Conservation (phyloP, 2,329 filamentous ascomycete species). For the Phyllosticta paracitricarpa region DNA sequence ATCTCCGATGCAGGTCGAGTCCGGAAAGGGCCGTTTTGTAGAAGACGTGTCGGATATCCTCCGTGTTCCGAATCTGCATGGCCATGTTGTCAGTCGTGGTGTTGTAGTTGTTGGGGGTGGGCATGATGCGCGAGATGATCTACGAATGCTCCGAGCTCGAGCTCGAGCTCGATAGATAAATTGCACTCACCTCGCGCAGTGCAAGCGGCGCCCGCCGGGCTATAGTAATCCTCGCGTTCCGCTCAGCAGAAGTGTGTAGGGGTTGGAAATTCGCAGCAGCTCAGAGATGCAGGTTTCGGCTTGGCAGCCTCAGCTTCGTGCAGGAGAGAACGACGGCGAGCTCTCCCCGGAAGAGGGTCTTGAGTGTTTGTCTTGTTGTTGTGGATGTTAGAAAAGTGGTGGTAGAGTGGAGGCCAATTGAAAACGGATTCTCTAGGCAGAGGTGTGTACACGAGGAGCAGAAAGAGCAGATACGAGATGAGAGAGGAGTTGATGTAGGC, state of each 20-base stretch:
- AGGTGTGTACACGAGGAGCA: neutral
- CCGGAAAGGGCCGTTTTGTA: constrained; percentile 41
- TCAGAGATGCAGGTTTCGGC: constrained; percentile 6
- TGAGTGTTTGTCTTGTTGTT: neutral
- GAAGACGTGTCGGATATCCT: constrained; percentile 7
- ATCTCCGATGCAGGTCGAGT: constrained; percentile 64
- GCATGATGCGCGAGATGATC: neutral
- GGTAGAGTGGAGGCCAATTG: neutral
- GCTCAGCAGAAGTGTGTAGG: neutral
- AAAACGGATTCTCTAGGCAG: neutral
- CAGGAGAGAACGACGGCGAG: constrained; percentile 1
- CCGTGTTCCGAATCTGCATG: constrained; percentile 31
- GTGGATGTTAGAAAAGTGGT: neutral
- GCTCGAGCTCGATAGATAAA: neutral
- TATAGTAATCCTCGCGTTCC: neutral
- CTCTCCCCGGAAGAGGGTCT: neutral
- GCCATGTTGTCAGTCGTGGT: constrained; percentile 7
- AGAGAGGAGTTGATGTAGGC: neutral
- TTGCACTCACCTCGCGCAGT: constrained; percentile 57
- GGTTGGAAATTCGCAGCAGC: constrained; percentile 1
- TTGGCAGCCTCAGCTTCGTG: constrained; percentile 6
- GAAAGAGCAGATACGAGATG: constrained; percentile 1
- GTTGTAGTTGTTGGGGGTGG: constrained; percentile 2
- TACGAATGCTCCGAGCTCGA: constrained; percentile 1
- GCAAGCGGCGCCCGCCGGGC: constrained; percentile 75